Base-by-base conservation (phyloP, 164 flowering plant species). In the Aristolochia fimbriata region DNA sequence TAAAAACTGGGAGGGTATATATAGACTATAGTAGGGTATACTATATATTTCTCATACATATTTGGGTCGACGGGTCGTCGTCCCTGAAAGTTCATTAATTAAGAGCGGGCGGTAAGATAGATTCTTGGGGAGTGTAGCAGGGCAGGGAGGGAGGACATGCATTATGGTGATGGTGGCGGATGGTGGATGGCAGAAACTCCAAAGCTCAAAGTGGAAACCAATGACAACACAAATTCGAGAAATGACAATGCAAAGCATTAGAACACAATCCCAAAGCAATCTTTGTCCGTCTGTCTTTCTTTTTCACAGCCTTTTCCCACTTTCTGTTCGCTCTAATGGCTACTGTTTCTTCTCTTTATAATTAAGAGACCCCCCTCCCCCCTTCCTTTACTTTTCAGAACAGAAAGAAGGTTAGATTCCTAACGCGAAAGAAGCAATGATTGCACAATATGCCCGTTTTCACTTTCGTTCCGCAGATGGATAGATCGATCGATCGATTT, bases 241-340 rank as follows among this genome's bases (percentile, higher is more conserved):
- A 52, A 15, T 52, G 55, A 52, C 25, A 52, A 52, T 21, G 55
- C 25, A 52, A 23, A 52, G 22, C 55, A 52, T 52, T 52, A 52
- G 15, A 57, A 50, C 58, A 67, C 65, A 67, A 67, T 68, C 71
- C 71, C 71, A 47, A 62, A 62, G 71, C 71, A 62, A 68, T 63
- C 63, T 67, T 58, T 68, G 50, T 21, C 51, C 25, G 17, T 41
- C 61, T 19, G 2, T 8, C 61, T 45, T n/a, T 58, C 61, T 45
- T 58, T 58, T 58, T 58, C 61, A 54, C 56, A 19, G 22, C 62
- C 62, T 59, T 62, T 62, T 51, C 37, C 31, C 23, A 11, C 47
- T 65, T 58, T 51, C 37, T 57, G 27, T 30, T 22, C 1, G 45
- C 52, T 61, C 51, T 16, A 41, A 62, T 43, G 56, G 65, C 65